Evolutionary conservation across 2,329 filamentous ascomycete species (phyloP).

Genomic region (Hymenoscyphus repandus): DNA sequence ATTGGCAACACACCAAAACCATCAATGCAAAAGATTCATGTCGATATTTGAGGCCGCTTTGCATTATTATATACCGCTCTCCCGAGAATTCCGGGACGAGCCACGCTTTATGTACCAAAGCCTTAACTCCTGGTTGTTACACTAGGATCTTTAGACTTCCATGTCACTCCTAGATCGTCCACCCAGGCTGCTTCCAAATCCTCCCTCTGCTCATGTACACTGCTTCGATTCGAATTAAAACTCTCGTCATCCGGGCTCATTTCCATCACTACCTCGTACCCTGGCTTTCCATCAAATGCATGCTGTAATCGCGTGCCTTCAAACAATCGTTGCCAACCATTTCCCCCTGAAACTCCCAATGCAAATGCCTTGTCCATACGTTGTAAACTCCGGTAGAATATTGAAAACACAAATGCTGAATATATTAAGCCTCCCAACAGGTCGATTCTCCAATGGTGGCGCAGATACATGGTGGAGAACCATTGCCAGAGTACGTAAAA

Average conservation of each 20-base stretch:
- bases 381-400: conserved; percentile 25
- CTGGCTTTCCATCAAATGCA: conserved; percentile 21
- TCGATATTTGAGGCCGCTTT: background rate
- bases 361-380: conserved; percentile 27
- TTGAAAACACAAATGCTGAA: conserved; percentile 68
- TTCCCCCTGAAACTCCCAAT: conserved; percentile 22
- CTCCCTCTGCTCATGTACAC: conserved; percentile 5
- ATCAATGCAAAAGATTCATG: background rate
- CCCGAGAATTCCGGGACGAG: background rate
- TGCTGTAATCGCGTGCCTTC: conserved; percentile 23
- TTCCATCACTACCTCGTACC: conserved; percentile 17
- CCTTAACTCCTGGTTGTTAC: background rate
- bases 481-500: conserved; percentile 83
- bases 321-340: conserved; percentile 27
- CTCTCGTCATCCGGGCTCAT: conserved; percentile 7
- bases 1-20: too few species aligned
- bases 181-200: conserved; percentile 22
- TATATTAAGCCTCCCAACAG: conserved; percentile 78
- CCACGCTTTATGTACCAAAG: background rate
- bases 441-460: conserved; percentile 92
- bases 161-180: conserved; percentile 16
- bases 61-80: background rate
- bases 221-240: conserved; percentile 2
- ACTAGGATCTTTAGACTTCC: conserved; percentile 11
- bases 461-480: conserved; percentile 97